Evolutionary conservation across 2,329 filamentous ascomycete genomes (phyloP).

Genomic region (Leptographium wingfieldii): DNA sequence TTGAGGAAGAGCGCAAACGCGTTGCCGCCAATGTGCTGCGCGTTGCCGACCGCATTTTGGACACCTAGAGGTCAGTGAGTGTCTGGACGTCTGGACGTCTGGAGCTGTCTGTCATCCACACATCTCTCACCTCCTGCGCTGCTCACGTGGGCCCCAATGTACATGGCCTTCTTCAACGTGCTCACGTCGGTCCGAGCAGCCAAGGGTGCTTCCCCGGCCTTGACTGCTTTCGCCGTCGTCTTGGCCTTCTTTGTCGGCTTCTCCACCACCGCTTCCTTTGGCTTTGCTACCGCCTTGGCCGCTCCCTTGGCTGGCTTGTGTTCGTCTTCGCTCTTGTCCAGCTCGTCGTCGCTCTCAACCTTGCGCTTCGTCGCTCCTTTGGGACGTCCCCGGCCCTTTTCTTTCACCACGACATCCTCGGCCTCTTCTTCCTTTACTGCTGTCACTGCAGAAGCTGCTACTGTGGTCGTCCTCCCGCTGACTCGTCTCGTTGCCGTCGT

Average conservation of each 20-base stretch:
- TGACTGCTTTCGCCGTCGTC: slow-evolving; percentile 23
- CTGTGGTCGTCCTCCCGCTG: background rate
- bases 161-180: slow-evolving; percentile 57
- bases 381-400: background rate
- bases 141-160: slow-evolving; percentile 86
- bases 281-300: slow-evolving; percentile 6
- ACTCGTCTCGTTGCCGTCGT: background rate
- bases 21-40: slow-evolving; percentile 74
- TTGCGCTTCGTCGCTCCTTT: slow-evolving; percentile 7
- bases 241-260: slow-evolving; percentile 26
- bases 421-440: background rate
- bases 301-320: slow-evolving; percentile 11
- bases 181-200: slow-evolving; percentile 51
- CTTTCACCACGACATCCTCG: too few species aligned
- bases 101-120: too few species aligned
- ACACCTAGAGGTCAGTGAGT: slow-evolving; percentile 44
- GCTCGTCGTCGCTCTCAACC: slow-evolving; percentile 2
- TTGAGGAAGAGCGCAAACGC: slow-evolving; percentile 93
- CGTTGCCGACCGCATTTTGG: slow-evolving; percentile 74
- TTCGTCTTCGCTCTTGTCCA: slow-evolving; percentile 10
- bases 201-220: slow-evolving; percentile 40
- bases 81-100: too few species aligned
- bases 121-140: slow-evolving; percentile 59
- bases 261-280: slow-evolving; percentile 2
- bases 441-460: background rate